Evolutionary conservation across 1,139 yeast genomes (phyloP), one percentile per base, ranked within the genome.

Genomic region (Sugiyamaella grinbergsii): DNA sequence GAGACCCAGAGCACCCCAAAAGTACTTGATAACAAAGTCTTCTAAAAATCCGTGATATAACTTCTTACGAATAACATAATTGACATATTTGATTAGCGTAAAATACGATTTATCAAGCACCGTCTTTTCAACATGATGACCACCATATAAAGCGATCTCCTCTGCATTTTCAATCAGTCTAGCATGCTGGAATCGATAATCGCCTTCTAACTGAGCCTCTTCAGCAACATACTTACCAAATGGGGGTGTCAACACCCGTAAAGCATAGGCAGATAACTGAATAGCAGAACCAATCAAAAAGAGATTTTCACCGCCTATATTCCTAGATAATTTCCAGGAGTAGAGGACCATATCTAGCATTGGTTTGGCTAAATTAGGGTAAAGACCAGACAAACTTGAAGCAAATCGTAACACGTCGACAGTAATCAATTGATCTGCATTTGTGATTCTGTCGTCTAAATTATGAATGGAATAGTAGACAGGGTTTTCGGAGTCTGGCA

Each of bases 1-100:
- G 55, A 91, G 77, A 5, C 98, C 97, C 41, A 94, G 88, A 2
- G 96, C 97, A 54, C 98, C 97, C 94, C 97, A 86, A 51, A 90
- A 81, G 68, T 91, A 91, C 67, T 91, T 91, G 54, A 91, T 93
- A 56, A 89, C 83, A 63, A 90, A 91, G 52, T 71, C 74, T 54
- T 71, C 75, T 55, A 68, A 54, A 44, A 70, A 51, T 80, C 87
- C 66, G 84, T 91, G 39, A 85, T 90, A 66, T 78, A 82, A 71
- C 79, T 95, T 70, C 80, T 87, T 82, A 71, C 90, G 81, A 56
- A 87, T 79, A 62, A 88, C 94, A 70, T 83, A 78, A 62, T 86
- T 82, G 57, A 84, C 78, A 69, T 90, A 93, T 56, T 85, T 75
- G 58, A 87, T 95, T 58, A 90, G 74, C 54, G 86, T 84, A 67